phyloP scores from a whole-genome alignment of 805 yeast genomes.

The Yarrowia porcina region DNA sequence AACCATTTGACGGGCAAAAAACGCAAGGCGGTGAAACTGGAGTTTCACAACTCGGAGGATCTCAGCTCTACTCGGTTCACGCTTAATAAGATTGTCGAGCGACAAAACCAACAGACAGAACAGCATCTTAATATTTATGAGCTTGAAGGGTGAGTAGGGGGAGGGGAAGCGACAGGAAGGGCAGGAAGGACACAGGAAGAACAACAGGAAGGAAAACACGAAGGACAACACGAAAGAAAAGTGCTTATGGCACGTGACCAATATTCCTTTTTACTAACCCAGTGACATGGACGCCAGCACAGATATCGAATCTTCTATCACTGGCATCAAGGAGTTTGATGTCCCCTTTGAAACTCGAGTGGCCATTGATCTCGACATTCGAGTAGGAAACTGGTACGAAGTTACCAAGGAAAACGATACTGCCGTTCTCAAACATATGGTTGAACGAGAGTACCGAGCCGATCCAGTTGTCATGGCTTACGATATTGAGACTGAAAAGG shows the following conservation, averaged over 20 bases:
- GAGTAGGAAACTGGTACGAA: slow-evolving; percentile 96
- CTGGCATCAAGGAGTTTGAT: slow-evolving; percentile 88
- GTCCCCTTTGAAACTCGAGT: slow-evolving; percentile 97
- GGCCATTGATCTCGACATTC: slow-evolving; percentile 73
- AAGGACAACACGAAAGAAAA: too few relatives aligned
- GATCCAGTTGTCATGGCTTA: slow-evolving; percentile 96
- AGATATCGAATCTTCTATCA: slow-evolving; percentile 60
- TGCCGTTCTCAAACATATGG: slow-evolving; percentile 54
- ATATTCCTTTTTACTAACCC: neutral
- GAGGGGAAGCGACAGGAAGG: neutral
- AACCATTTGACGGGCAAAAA: slow-evolving; percentile 82
- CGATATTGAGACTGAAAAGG: slow-evolving; percentile 96
- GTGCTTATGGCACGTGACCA: too few relatives aligned
- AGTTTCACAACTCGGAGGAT: slow-evolving; percentile 72
- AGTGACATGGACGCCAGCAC: slow-evolving; percentile 34
- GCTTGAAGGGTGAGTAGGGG: slow-evolving; percentile 16
- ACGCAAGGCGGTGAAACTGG: slow-evolving; percentile 60
- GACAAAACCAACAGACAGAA: neutral
- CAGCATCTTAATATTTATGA: slow-evolving; percentile 24
- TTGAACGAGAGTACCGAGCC: slow-evolving; percentile 84
- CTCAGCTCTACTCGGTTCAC: slow-evolving; percentile 37
- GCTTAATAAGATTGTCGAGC: slow-evolving; percentile 13
- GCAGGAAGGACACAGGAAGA: too few relatives aligned
- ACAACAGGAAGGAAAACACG: too few relatives aligned
- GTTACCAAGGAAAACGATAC: slow-evolving; percentile 63